Percentiles rank a stretch among this genome's conserved stretches.
These are phyloP conservation scores for Populus tremula DNA, from an alignment of 345 rosid species.

Conservation along the genomic window DNA sequence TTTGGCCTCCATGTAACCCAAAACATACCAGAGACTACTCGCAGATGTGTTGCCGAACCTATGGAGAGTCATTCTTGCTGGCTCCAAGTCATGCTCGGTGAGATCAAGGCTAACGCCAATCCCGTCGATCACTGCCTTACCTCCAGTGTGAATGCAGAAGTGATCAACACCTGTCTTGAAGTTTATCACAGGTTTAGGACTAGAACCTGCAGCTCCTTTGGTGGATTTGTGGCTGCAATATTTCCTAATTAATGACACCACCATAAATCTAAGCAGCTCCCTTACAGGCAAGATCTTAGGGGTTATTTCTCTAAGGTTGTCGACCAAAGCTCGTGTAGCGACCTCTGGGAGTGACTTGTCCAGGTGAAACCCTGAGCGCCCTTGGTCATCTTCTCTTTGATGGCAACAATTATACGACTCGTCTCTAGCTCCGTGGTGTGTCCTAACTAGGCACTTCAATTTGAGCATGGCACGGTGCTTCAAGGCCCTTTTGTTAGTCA, in stretches of 20 bases:
- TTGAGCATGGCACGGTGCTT: slow-evolving; percentile 54
- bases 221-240: background rate
- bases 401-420: slow-evolving; percentile 69
- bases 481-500: slow-evolving; percentile 62
- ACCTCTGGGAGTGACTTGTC: slow-evolving; percentile 73
- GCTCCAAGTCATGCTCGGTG: slow-evolving; percentile 67
- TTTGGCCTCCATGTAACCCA: slow-evolving; percentile 89
- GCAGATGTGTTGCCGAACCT: slow-evolving; percentile 96
- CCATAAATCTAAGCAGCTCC: slow-evolving; percentile 57
- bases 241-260: slow-evolving; percentile 34
- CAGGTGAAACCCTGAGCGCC: slow-evolving; percentile 61
- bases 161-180: slow-evolving; percentile 83
- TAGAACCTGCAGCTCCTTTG: slow-evolving; percentile 11
- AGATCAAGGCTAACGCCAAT: slow-evolving; percentile 65
- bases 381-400: slow-evolving; percentile 69
- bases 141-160: slow-evolving; percentile 87
- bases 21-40: slow-evolving; percentile 86
- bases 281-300: slow-evolving; percentile 74
- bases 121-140: slow-evolving; percentile 92
- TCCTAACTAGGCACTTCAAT: slow-evolving; percentile 68
- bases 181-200: slow-evolving; percentile 46
- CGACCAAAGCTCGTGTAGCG: slow-evolving; percentile 68
- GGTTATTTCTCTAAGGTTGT: slow-evolving; percentile 64
- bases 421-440: slow-evolving; percentile 79
- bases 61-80: slow-evolving; percentile 91